A percentile compares a stretch with the other conserved stretches of the same genome.
Evolutionary conservation across 2,329 filamentous ascomycete species (phyloP).

Genomic region (Pseudogymnoascus sp.): DNA sequence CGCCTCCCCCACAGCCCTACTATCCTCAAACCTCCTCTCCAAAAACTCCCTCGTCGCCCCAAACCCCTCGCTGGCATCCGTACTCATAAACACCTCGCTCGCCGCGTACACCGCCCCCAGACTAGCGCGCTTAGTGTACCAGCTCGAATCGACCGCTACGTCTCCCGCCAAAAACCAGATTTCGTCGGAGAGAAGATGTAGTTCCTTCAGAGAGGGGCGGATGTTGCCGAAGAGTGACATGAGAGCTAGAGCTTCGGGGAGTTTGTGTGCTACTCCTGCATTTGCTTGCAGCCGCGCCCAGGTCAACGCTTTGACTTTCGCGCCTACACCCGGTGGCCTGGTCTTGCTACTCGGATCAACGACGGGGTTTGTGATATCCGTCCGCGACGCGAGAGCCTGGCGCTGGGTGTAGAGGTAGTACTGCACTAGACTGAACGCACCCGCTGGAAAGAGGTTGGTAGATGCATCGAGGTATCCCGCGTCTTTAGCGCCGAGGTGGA

Average conservation of each 20-base stretch:
- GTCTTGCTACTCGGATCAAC: slow-evolving; percentile 27
- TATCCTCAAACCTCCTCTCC: slow-evolving; percentile 60
- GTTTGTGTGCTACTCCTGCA: slow-evolving; percentile 31
- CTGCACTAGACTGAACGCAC: slow-evolving; percentile 72
- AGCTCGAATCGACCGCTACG: slow-evolving; percentile 70
- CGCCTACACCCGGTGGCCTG: slow-evolving; percentile 40
- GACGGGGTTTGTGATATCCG: slow-evolving; percentile 31
- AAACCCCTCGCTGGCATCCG: slow-evolving; percentile 68
- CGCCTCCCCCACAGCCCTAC: slow-evolving; percentile 53
- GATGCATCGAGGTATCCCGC: slow-evolving; percentile 82
- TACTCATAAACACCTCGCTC: slow-evolving; percentile 89
- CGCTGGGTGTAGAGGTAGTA: slow-evolving; percentile 68
- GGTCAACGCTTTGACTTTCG: slow-evolving; percentile 63
- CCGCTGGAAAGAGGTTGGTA: slow-evolving; percentile 71
- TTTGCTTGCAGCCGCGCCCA: slow-evolving; percentile 76
- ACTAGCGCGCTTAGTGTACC: slow-evolving; percentile 70
- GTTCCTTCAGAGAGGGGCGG: slow-evolving; percentile 67
- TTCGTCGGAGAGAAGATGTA: slow-evolving; percentile 79
- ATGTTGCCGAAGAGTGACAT: slow-evolving; percentile 83
- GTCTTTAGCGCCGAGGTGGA: slow-evolving; percentile 73
- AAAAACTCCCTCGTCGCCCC: slow-evolving; percentile 74
- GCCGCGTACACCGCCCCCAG: slow-evolving; percentile 64
- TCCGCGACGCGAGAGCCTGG: slow-evolving; percentile 40
- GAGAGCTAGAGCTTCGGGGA: slow-evolving; percentile 68
- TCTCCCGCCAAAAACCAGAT: slow-evolving; percentile 86